Evolutionary conservation across 73 alveolate species (phyloP), one percentile per base, ranked within the genome.

Genomic region (Breviolum minutum): DNA sequence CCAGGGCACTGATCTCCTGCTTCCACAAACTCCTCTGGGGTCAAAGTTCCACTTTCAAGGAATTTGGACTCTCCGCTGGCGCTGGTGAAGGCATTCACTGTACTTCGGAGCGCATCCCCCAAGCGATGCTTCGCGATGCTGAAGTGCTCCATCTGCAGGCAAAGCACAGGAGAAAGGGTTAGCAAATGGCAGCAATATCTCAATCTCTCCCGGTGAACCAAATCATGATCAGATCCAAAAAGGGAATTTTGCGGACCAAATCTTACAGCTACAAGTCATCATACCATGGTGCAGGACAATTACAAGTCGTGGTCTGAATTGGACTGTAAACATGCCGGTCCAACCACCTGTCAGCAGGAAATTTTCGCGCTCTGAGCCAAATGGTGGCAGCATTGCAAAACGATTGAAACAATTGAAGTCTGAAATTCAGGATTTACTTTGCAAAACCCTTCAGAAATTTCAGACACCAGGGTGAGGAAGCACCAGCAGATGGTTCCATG

Each of bases 1-100:
- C 97, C 99, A n/a, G 98, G 99, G 48, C 99, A 99, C 94, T 99
- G 99, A 77, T 99, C 99, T 17, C 99, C 99, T 19, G 99, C 99
- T 77, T 99, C 73, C 40, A 99, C 99, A 81, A 99, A 99, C 99
- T 99, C 99, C 99, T 99, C 99, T 89, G 99, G 99, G 99, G 99
- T 95, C 99, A 99, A 99, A 99, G 99, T 94, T 60, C 99, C 99
- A 32, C 84, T 94, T 74, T 94, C 99, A 63, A 94, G 83, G 64
- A 94, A 94, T 88, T 94, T 94, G 85, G 94, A 79, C 94, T 63
- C 99, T 74, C 97, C 97, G 80, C 97, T 61, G 60, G 97, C 83
- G 12, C 66, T 74, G 79, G 97, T 91, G 61, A 91, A 91, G 90
- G 80, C 97, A 30, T 74, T 91, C 71, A 91, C 97, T n/a, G 97